Evolutionary conservation across 768 basidiomycete genomes (phyloP).

Genomic region (Suillus discolor): DNA sequence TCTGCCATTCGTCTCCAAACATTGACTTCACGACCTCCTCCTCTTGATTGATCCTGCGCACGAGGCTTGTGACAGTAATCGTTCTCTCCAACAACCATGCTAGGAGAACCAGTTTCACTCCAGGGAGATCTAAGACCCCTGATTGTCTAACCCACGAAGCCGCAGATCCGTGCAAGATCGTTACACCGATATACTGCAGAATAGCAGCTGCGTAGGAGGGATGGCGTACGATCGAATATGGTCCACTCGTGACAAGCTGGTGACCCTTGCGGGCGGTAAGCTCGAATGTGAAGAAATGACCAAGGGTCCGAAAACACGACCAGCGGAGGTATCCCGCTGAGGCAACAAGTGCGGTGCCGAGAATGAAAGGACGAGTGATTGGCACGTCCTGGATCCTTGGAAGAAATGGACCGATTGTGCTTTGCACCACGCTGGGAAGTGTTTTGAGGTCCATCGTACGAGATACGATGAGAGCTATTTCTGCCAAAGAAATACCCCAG

Average conservation of each 20-base stretch:
- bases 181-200: conserved; percentile 12
- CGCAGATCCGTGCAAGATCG: conserved; percentile 6
- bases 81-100: conserved; percentile 1
- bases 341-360: conserved; percentile 21
- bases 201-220: conserved; percentile 28
- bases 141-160: conserved; percentile 20
- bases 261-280: conserved; percentile 26
- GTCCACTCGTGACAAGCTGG: conserved; percentile 30
- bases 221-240: conserved; percentile 33
- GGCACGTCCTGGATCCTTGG: neutral
- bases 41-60: conserved; percentile 22
- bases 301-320: conserved; percentile 28
- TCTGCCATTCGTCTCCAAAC: conserved; percentile 38
- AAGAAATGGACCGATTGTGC: conserved; percentile 3
- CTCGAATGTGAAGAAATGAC: conserved; percentile 31
- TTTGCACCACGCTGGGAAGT: conserved; percentile 4
- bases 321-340: conserved; percentile 25
- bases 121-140: conserved; percentile 12
- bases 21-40: conserved; percentile 31
- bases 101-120: conserved; percentile 2
- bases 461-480: neutral
- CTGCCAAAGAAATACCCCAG: conserved; percentile 5
- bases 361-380: conserved; percentile 17
- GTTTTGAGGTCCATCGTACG: neutral
- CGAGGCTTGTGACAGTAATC: conserved; percentile 8